These are phyloP conservation scores for Teratosphaeria pseudoeucalypti DNA, from an alignment of 2,329 filamentous ascomycete species.

Conservation along the genomic window DNA sequence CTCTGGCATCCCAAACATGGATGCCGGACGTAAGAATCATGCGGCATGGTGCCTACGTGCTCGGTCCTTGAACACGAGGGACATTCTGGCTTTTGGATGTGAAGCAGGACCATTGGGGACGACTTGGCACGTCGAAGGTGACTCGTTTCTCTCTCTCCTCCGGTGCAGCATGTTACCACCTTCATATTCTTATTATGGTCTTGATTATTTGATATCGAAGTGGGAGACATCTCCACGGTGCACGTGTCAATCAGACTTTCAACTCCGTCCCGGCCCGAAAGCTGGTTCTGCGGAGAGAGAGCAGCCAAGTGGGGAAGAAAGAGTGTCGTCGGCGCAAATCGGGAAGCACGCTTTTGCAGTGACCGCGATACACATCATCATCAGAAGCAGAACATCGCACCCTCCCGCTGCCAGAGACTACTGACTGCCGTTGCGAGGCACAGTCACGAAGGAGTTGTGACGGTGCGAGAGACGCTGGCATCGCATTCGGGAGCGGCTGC, in stretches of 20 bases:
- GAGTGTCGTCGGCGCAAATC: neutral
- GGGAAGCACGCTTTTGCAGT: neutral
- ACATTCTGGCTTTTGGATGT: neutral
- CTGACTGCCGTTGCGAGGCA: neutral
- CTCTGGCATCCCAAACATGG: neutral
- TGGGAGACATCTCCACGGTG: neutral
- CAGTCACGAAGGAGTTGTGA: neutral
- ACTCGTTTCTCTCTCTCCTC: no score
- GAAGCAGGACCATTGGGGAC: neutral
- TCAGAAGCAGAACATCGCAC: neutral
- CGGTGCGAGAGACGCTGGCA: neutral
- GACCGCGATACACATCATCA: neutral
- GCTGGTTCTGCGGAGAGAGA: neutral
- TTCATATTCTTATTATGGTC: no score
- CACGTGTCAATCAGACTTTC: neutral
- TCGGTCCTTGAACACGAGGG: neutral
- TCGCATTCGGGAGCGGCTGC: neutral
- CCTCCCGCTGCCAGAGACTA: neutral
- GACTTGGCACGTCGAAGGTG: no score
- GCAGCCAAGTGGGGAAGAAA: neutral
- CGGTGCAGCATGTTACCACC: no score
- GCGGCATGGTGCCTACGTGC: neutral
- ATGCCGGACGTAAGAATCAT: neutral
- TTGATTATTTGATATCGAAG: no score
- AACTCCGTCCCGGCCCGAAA: neutral